These are phyloP conservation scores for Crataegus laevigata DNA, from an alignment of 306 rosid species.

Conservation along the genomic window DNA sequence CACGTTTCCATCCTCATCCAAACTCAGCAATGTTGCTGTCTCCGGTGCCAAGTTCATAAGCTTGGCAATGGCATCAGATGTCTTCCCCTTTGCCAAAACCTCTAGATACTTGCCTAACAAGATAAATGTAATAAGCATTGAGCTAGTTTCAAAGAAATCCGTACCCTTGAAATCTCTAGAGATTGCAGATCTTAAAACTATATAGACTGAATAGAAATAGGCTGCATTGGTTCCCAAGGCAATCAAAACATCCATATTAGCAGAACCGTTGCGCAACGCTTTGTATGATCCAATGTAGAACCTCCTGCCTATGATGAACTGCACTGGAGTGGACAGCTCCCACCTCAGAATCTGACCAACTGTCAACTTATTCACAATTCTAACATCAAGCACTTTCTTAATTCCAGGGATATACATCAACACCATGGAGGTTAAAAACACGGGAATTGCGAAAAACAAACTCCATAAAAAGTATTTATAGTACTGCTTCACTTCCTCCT, in stretches of 20 bases:
- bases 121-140: conserved; percentile 77
- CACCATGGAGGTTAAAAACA: conserved; percentile 76
- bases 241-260: conserved; percentile 83
- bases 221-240: conserved; percentile 87
- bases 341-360: conserved; percentile 61
- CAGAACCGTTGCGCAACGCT: conserved; percentile 55
- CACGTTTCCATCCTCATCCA: conserved; percentile 44
- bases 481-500: conserved; percentile 46
- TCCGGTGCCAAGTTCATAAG: conserved; percentile 77
- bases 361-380: conserved; percentile 50
- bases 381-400: conserved; percentile 39
- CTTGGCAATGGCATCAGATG: conserved; percentile 80
- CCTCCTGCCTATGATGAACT: conserved; percentile 62
- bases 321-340: conserved; percentile 63
- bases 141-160: conserved; percentile 82
- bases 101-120: conserved; percentile 77
- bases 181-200: conserved; percentile 46
- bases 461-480: conserved; percentile 54
- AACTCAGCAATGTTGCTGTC: conserved; percentile 41
- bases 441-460: conserved; percentile 51
- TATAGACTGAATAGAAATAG: conserved; percentile 74
- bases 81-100: conserved; percentile 74
- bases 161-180: conserved; percentile 47
- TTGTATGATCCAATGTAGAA: conserved; percentile 66
- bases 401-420: conserved; percentile 62